These are phyloP conservation scores for Ceratocystis harringtonii DNA, from an alignment of 2,329 filamentous ascomycete species.

Conservation along the genomic window DNA sequence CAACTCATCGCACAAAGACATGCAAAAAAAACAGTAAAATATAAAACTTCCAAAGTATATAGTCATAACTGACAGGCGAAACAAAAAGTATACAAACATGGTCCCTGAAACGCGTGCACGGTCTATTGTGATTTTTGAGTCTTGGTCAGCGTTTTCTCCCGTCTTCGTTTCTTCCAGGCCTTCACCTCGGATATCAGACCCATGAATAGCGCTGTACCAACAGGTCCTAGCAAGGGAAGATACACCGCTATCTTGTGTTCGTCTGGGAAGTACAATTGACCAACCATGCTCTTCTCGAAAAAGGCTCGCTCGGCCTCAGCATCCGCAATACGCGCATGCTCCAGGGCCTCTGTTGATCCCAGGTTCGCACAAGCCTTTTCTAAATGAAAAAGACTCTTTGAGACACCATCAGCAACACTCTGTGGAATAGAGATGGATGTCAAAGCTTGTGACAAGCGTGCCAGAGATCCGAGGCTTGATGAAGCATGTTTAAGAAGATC, in stretches of 20 bases:
- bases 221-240: conserved; percentile 73
- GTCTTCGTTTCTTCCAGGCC: conserved; percentile 38
- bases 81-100: neutral
- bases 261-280: conserved; percentile 94
- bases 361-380: conserved; percentile 61
- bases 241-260: conserved; percentile 98
- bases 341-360: conserved; percentile 49
- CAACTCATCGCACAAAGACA: neutral
- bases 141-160: conserved; percentile 27
- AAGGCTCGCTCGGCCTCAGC: conserved; percentile 84
- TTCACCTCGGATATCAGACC: conserved; percentile 69
- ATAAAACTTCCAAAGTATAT: neutral
- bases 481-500: conserved; percentile 78
- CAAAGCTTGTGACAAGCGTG: conserved; percentile 67
- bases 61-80: neutral
- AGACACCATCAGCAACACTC: conserved; percentile 72
- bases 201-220: conserved; percentile 80
- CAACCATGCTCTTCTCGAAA: conserved; percentile 98
- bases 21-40: neutral
- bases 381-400: conserved; percentile 63
- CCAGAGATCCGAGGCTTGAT: conserved; percentile 83
- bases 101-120: neutral
- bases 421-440: conserved; percentile 83
- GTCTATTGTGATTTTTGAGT: conserved; percentile 27
- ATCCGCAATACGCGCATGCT: conserved; percentile 72